Base-by-base conservation (phyloP, 2,329 filamentous ascomycete species). In the Conoideocrella luteorostrata region DNA sequence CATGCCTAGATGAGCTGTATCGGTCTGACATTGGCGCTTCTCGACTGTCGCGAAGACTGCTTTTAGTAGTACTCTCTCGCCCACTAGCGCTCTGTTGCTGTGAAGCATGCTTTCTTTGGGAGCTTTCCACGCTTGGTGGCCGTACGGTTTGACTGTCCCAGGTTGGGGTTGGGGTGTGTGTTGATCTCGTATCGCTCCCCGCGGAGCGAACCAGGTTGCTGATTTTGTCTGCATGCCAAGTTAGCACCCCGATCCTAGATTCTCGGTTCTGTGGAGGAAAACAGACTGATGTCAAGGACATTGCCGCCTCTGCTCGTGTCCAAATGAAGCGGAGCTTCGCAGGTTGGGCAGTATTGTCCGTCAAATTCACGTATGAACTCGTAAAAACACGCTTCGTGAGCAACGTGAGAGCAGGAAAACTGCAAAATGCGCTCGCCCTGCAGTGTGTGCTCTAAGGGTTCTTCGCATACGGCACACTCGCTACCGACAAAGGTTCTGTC, bases 361-460 rank as follows among this genome's bases (percentile, higher is more conserved):
- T 97, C 90, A 47, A 91, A 86, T 59, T 96, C 91, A 58, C 88
- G 86, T 56, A 98, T 95, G 61, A 94, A 96, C 66, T 98, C 93
- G 68, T 97, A 97, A 62, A 98, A 97, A 67, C 93, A 98, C 28
- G 91, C 93, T 65, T 97, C 93, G 62, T 98, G 93, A 10, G 91
- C 89, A 47, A 98, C 91, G 66, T 98, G 93, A n/a, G 84, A 80
- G 66, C 93, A 98, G 5, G 90, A 94, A 58, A 98, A 93, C 62
- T 97, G 93, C 43, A 98, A 72, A 49, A 98, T 89, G 53, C 89
- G 82, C 69, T 98, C 93, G 47, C 93, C 93, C 40, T 87, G 86
- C 37, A 98, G 75, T 4, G 89, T 98, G 64, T 97, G 91, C 66
- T 97, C 93, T 49, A 98, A 70, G 3, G 90, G 90, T 68, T 98